These are phyloP conservation scores for Rhodamnia rubescens DNA, from an alignment of 345 rosid genomes.

Conservation along the genomic window DNA sequence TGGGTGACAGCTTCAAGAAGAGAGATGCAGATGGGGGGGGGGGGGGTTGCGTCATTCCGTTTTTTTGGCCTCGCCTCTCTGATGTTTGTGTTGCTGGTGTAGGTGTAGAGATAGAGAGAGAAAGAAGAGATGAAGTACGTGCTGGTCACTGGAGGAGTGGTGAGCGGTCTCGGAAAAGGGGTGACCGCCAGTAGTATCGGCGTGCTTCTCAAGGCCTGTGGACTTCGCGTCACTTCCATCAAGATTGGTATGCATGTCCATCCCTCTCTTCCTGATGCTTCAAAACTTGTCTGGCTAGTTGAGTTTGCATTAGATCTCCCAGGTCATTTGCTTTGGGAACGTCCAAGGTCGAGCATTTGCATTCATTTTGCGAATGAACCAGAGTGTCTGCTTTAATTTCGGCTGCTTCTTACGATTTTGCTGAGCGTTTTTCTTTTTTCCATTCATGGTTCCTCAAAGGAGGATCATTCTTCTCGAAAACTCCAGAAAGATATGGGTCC, in stretches of 20 bases:
- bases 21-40: background rate
- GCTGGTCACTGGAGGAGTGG: conserved; percentile 52
- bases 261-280: background rate
- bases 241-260: conserved; percentile 42
- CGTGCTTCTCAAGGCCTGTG: conserved; percentile 59
- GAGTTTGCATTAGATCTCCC: background rate
- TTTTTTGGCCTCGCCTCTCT: background rate
- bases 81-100: background rate
- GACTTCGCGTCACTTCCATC: conserved; percentile 73
- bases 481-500: background rate
- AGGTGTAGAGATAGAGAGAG: background rate
- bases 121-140: conserved; percentile 39
- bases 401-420: background rate
- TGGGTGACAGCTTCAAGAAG: background rate
- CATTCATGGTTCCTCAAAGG: background rate
- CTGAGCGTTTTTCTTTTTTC: background rate
- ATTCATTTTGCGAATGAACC: background rate
- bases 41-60: background rate
- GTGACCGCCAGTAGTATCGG: conserved; percentile 59
- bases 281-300: background rate
- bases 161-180: conserved; percentile 58
- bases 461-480: background rate
- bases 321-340: background rate
- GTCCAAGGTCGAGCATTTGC: background rate
- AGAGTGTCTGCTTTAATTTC: background rate